Conservation (phyloP, 1,284 basidiomycete genomes). For the Naganishia albida region DNA sequence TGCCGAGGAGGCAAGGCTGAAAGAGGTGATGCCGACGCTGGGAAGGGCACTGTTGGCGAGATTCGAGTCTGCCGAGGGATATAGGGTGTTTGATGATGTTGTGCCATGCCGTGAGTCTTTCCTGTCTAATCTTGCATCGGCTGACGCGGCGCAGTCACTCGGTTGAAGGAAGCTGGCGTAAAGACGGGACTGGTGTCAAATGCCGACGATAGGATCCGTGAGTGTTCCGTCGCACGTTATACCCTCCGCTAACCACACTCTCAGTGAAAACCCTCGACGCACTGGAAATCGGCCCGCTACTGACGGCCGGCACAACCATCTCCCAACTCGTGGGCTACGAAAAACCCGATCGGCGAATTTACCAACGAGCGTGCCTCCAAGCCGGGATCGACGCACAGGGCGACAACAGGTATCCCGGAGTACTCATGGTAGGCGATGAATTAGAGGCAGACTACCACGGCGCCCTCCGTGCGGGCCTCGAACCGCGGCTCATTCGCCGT, state of each 20-base stretch:
- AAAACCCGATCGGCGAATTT: slow-evolving; percentile 49
- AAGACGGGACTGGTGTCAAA: slow-evolving; percentile 51
- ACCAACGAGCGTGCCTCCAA: slow-evolving; percentile 40
- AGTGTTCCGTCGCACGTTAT: slow-evolving; percentile 21
- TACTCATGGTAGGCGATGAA: slow-evolving; percentile 54
- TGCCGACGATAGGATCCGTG: slow-evolving; percentile 51
- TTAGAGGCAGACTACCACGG: slow-evolving; percentile 53
- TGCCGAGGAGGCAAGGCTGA: slow-evolving; percentile 41
- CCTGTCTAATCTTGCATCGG: neutral
- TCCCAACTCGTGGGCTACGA: slow-evolving; percentile 48
- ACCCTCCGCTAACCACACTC: neutral
- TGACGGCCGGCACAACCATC: slow-evolving; percentile 47
- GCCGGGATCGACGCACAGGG: slow-evolving; percentile 5
- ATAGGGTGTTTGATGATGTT: slow-evolving; percentile 50
- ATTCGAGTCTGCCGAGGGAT: slow-evolving; percentile 52
- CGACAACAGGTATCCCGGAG: slow-evolving; percentile 39
- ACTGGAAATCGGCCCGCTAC: slow-evolving; percentile 42
- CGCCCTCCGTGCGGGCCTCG: slow-evolving; percentile 42
- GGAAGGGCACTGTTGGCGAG: slow-evolving; percentile 42
- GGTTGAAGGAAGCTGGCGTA: slow-evolving; percentile 42
- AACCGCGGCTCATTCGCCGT: slow-evolving; percentile 47
- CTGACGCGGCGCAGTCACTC: slow-evolving; percentile 40
- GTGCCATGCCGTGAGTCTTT: slow-evolving; percentile 39
- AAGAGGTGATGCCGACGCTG: slow-evolving; percentile 36
- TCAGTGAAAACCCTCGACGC: slow-evolving; percentile 48